phyloP scores from a whole-genome alignment of 768 basidiomycete genomes.

The Sporobolomyces phaffii region DNA sequence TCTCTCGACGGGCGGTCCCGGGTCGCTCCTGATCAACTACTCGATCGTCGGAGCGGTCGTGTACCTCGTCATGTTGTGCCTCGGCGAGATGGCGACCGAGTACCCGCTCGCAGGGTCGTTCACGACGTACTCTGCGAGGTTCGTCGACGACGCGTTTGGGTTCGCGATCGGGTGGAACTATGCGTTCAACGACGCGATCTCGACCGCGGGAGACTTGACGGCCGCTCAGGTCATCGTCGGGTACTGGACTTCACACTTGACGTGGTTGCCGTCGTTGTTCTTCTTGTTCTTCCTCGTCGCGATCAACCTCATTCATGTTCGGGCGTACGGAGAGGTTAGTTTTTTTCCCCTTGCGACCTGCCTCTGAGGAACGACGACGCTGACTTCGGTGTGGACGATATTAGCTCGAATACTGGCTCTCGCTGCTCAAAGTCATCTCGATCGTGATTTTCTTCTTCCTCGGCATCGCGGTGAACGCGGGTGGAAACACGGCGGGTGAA shows the following conservation, averaged over 20 bases:
- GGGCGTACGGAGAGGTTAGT: conserved; percentile 40
- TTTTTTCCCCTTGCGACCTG: too few relatives aligned
- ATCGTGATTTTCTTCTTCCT: conserved; percentile 50
- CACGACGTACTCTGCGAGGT: conserved; percentile 24
- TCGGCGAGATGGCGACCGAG: conserved; percentile 41
- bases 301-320: conserved; percentile 51
- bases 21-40: conserved; percentile 25
- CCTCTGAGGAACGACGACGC: too few relatives aligned
- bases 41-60: conserved; percentile 28
- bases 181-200: conserved; percentile 33
- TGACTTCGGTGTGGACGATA: too few relatives aligned
- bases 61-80: conserved; percentile 33
- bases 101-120: conserved; percentile 40
- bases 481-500: conserved; percentile 46
- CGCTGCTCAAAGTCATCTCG: conserved; percentile 45
- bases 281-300: conserved; percentile 52
- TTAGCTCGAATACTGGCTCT: conserved; percentile 42
- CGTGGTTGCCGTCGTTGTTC: conserved; percentile 27
- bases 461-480: conserved; percentile 55
- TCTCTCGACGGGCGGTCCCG: conserved; percentile 18
- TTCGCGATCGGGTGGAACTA: conserved; percentile 41
- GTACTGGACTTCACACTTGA: conserved; percentile 28
- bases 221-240: conserved; percentile 31
- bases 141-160: conserved; percentile 44
- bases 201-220: conserved; percentile 23